These are phyloP conservation scores for Stenocarpella maydis DNA, from an alignment of 2,329 filamentous ascomycete species.

Conservation along the genomic window DNA sequence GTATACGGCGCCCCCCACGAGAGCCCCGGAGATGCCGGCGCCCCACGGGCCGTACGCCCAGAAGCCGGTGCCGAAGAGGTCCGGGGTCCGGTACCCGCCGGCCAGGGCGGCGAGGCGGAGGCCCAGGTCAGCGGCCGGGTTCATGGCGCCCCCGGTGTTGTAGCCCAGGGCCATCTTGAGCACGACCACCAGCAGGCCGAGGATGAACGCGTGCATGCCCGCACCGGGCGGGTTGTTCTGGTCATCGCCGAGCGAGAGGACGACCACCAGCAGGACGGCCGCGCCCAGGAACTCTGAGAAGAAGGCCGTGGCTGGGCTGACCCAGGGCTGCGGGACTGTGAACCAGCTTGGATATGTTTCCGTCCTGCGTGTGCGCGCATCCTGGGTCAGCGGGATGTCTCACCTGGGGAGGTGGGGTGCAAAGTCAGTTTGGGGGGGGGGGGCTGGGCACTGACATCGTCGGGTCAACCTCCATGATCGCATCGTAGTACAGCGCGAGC, in stretches of 20 bases:
- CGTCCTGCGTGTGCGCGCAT: not conserved
- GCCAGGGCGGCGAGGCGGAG: conserved; percentile 45
- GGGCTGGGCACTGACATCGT: conserved; percentile 34
- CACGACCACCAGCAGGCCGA: conserved; percentile 47
- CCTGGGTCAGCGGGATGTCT: not conserved
- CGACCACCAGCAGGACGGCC: conserved; percentile 47
- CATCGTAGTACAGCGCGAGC: conserved; percentile 44
- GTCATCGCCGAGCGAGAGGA: conserved; percentile 48
- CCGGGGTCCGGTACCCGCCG: conserved; percentile 41
- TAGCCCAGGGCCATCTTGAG: conserved; percentile 49
- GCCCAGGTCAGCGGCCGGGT: conserved; percentile 49
- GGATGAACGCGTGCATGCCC: conserved; percentile 48
- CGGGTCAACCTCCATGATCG: conserved; percentile 45
- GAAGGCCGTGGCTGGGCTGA: conserved; percentile 42
- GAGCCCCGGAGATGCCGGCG: conserved; percentile 41
- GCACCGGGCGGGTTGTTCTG: conserved; percentile 48
- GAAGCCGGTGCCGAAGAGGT: conserved; percentile 44
- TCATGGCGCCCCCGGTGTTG: conserved; percentile 48
- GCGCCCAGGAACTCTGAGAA: conserved; percentile 47
- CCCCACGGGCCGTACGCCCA: conserved; percentile 45
- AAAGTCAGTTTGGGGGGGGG: no score
- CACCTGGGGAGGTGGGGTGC: not conserved
- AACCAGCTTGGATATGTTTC: conserved; percentile 46
- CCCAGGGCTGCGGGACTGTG: conserved; percentile 44
- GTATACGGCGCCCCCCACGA: conserved; percentile 43